Evolutionary conservation across 2,329 filamentous ascomycete species (phyloP), one percentile per base, ranked within the genome.

Genomic region (Aspergillus sojae): DNA sequence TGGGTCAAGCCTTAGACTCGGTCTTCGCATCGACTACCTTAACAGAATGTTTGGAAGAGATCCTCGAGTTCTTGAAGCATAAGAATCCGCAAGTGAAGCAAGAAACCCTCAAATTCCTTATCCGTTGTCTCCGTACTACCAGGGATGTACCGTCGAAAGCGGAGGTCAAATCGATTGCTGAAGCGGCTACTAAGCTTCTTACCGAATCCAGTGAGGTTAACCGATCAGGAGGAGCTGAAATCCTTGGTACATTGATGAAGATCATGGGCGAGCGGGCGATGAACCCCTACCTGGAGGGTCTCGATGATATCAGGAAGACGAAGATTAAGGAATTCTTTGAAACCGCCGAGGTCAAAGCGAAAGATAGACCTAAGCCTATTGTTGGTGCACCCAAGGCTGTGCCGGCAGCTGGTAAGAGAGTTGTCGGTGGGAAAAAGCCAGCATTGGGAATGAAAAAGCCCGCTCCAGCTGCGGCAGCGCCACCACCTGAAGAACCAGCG

Each of bases 81-180:
- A 99, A 99, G 80, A 99, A 99, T 75, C 95, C 95, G 0, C 94
- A 97, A 74, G 92, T 99, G 67, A 99, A 99, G 80, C 92, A 97
- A 71, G 94, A 96, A 65, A 96, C 93, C 0, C 90, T 96, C 80
- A 93, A 92, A 67, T 98, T 99, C 72, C 83, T 99, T n/a, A 90
- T 96, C 57, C 88, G 95, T 67, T 94, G 91, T 74, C 83, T 99
- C 53, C 90, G 91, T 68, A 93, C 88, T 0, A 97, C 94, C 0
- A 86, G 89, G 69, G 90, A 92, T 21, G 92, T 95, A 3, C 96
- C 96, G 2, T 86, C 87, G 67, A 95, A 96, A 69, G 84, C 90
- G 34, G 94, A 99, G 77, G 90, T 94, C 59, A 90, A 90, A 63
- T 86, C 87, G 9, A 93, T 98, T 60, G 92, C 93, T n/a, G 95